These are phyloP conservation scores for Primulina eburnea DNA, from an alignment of 257 asterid species.

Conservation along the genomic window DNA sequence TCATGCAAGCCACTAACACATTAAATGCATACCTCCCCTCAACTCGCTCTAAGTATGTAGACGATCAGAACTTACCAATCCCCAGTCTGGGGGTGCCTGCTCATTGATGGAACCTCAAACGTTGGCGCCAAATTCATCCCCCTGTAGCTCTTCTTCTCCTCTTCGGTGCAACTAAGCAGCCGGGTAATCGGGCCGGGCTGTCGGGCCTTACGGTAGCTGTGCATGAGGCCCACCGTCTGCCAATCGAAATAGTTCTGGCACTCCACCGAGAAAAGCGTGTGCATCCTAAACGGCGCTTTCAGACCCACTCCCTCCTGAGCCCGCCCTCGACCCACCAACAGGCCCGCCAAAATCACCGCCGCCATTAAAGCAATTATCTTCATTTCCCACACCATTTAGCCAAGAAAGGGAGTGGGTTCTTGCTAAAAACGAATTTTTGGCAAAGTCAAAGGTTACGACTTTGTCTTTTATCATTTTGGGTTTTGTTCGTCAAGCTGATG, in stretches of 20 bases:
- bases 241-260: slow-evolving; percentile 97
- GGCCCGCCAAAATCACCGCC: slow-evolving; percentile 30
- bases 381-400: slow-evolving; percentile 36
- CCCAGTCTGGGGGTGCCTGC: slow-evolving; percentile 64
- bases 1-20: not conserved
- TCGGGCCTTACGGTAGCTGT: slow-evolving; percentile 66
- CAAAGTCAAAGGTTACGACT: slow-evolving; percentile 30
- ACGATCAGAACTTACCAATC: slow-evolving; percentile 61
- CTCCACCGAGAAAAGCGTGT: slow-evolving; percentile 91
- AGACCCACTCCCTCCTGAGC: slow-evolving; percentile 33
- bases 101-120: slow-evolving; percentile 91
- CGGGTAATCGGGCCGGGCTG: slow-evolving; percentile 97
- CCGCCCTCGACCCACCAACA: slow-evolving; percentile 31
- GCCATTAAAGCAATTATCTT: slow-evolving; percentile 23
- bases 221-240: slow-evolving; percentile 97
- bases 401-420: slow-evolving; percentile 30
- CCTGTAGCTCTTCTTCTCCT: slow-evolving; percentile 53
- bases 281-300: slow-evolving; percentile 72
- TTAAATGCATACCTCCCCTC: not conserved
- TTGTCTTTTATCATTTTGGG: slow-evolving; percentile 16
- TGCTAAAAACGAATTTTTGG: slow-evolving; percentile 6
- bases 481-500: slow-evolving; percentile 4
- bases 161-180: slow-evolving; percentile 82
- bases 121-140: slow-evolving; percentile 99
- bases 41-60: not conserved